phyloP scores from a whole-genome alignment of 2,329 filamentous ascomycete genomes.

The Berkeleyomyces rouxiae region DNA sequence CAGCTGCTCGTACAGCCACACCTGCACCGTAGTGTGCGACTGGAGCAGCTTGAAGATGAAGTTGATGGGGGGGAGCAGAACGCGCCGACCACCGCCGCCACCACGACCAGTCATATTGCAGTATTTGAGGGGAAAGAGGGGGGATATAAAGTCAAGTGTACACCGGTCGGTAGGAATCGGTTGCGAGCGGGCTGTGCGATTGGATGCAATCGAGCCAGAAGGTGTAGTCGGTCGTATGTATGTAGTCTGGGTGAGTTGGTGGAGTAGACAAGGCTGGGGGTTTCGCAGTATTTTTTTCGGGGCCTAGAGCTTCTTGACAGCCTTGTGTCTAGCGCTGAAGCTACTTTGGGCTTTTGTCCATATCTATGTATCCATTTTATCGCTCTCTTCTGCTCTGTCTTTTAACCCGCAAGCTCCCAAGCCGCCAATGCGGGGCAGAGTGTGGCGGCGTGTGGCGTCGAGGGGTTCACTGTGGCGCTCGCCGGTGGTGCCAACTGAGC shows the following conservation, averaged over 20 bases:
- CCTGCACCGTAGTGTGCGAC: constrained; percentile 63
- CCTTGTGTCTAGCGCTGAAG: constrained; percentile 1
- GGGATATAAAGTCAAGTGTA: neutral
- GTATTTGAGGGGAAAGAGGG: neutral
- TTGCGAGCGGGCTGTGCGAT: neutral
- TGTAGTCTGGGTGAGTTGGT: neutral
- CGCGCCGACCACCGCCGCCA: constrained; percentile 38
- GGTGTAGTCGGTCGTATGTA: neutral
- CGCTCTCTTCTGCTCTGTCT: neutral
- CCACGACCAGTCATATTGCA: constrained; percentile 40
- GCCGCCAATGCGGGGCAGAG: neutral
- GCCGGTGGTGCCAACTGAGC: neutral
- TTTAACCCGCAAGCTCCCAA: neutral
- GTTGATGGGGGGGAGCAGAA: constrained; percentile 43
- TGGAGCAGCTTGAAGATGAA: constrained; percentile 62
- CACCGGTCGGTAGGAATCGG: neutral
- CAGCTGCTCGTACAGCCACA: constrained; percentile 96
- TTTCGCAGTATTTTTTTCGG: neutral
- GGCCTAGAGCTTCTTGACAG: neutral
- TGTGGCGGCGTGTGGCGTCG: constrained; percentile 7
- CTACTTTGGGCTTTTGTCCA: neutral
- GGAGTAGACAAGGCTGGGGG: constrained; percentile 3
- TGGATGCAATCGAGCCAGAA: neutral
- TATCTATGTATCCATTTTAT: neutral
- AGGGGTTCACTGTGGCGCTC: constrained; percentile 6